Conservation (phyloP, 805 yeast species). For the Debaryomyces hansenii region DNA sequence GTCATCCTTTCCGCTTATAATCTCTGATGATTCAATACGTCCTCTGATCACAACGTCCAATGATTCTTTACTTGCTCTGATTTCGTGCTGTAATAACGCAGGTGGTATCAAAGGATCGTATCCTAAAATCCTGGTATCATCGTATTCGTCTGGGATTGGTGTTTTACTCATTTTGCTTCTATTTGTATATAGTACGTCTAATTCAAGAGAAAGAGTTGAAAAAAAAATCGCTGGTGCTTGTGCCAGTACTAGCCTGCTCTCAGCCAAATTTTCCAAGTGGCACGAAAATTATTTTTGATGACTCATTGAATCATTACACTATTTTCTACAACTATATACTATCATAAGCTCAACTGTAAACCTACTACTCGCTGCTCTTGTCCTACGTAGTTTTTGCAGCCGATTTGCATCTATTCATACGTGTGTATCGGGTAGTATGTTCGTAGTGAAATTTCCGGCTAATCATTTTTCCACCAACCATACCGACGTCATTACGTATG, state of each 20-base stretch:
- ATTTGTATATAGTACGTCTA: background rate
- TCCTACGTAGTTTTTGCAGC: too few relatives aligned
- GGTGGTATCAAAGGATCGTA: slow-evolving; percentile 96
- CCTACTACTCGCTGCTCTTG: too few relatives aligned
- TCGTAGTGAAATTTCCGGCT: too few relatives aligned
- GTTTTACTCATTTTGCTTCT: slow-evolving; percentile 33
- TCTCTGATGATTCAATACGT: slow-evolving; percentile 73
- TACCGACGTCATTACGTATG: too few relatives aligned
- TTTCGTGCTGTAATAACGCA: slow-evolving; percentile 82
- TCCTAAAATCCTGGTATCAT: slow-evolving; percentile 77
- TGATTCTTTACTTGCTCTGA: slow-evolving; percentile 60
- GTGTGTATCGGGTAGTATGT: too few relatives aligned
- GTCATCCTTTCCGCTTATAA: slow-evolving; percentile 76
- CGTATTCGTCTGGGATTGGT: slow-evolving; percentile 66
- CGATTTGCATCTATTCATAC: too few relatives aligned
- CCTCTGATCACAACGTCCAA: slow-evolving; percentile 70
- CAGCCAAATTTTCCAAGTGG: background rate
- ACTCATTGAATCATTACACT: background rate
- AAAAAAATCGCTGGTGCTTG: background rate
- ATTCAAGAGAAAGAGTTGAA: background rate
- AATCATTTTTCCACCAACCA: too few relatives aligned
- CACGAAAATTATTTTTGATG: background rate
- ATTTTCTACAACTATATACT: too few relatives aligned
- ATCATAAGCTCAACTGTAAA: too few relatives aligned
- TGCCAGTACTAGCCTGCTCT: background rate